Evolutionary conservation across 768 basidiomycete genomes (phyloP).

Genomic region (Pholiota conissans): DNA sequence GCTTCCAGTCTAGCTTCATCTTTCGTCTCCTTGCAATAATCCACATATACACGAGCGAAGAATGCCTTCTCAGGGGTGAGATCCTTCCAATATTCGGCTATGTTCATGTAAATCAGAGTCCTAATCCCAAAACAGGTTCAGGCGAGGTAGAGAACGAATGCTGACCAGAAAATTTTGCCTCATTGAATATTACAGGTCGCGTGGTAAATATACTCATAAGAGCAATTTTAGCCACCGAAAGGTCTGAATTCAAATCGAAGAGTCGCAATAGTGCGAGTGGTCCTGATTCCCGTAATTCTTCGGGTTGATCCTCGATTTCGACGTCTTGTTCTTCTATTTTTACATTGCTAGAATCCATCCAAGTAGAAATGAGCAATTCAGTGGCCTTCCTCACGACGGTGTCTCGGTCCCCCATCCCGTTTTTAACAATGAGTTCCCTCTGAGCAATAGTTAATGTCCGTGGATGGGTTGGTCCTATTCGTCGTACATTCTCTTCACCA

Average conservation of each 20-base stretch:
- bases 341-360: conserved; percentile 64
- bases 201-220: conserved; percentile 71
- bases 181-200: conserved; percentile 63
- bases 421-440: conserved; percentile 73
- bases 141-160: conserved; percentile 39
- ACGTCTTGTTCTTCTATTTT: conserved; percentile 34
- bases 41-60: conserved; percentile 80
- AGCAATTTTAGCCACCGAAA: conserved; percentile 67
- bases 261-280: conserved; percentile 50
- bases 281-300: conserved; percentile 30
- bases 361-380: conserved; percentile 65
- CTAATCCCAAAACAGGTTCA: too few relatives aligned
- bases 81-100: conserved; percentile 71
- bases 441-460: conserved; percentile 66
- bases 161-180: conserved; percentile 57
- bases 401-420: conserved; percentile 89
- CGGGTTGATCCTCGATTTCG: conserved; percentile 5
- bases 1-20: conserved; percentile 65
- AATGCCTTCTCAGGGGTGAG: conserved; percentile 78
- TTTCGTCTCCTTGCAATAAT: conserved; percentile 66
- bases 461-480: conserved; percentile 61
- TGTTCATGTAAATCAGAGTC: conserved; percentile 1
- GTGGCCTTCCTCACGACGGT: conserved; percentile 70
- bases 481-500: conserved; percentile 19
- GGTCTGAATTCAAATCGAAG: conserved; percentile 59